Base-by-base conservation (phyloP, 768 basidiomycete species). In the Termitomyces sp. region DNA sequence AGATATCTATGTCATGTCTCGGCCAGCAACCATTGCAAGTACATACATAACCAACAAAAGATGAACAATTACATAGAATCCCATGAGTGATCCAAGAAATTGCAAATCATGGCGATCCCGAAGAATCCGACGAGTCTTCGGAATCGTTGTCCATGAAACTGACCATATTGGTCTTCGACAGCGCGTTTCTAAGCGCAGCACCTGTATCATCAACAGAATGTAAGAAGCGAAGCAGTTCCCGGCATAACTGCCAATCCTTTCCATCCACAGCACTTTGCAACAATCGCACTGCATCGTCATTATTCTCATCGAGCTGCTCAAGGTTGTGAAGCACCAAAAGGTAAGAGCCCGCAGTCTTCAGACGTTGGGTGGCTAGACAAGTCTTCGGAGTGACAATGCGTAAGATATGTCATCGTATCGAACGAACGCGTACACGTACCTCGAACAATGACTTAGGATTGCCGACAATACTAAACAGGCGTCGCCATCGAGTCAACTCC, bases 151-250 rank as follows among this genome's bases (percentile, higher is more conserved):
- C 54, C n/a, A 62, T 37, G 39, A 66, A 58, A 43, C 41, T 48
- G n/a, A 62, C 58, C 19, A 67, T 56, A 30, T 61, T 63, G 11
- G 66, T 67, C 52, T 67, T 61, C 21, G 68, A 69, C 51, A 92
- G 69, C 1, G 86, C 90, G 58, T 79, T 75, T 54, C 77, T 78
- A 54, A 94, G 76, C 3, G 86, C 86, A 16, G 70, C 70, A 32
- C 95, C 96, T 0, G 85, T 84, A 41, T 94, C 91, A 67, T 98
- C 96, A 49, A 96, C 89, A 2, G 91, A 94, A 67, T 89, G 91
- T 47, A 98, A 70, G 72, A 99, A 99, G 19, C 96, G 85, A 16
- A 98, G 73, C 14, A 99, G 77, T 67, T 98, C 96, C 56, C 90
- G 84, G 72, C 91, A 97, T 11, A 99, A 76, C 65, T 91, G 86